Evolutionary conservation across 1,139 yeast species (phyloP), one percentile per base, ranked within the genome.

Genomic region (Yamadazyma conglobata): DNA sequence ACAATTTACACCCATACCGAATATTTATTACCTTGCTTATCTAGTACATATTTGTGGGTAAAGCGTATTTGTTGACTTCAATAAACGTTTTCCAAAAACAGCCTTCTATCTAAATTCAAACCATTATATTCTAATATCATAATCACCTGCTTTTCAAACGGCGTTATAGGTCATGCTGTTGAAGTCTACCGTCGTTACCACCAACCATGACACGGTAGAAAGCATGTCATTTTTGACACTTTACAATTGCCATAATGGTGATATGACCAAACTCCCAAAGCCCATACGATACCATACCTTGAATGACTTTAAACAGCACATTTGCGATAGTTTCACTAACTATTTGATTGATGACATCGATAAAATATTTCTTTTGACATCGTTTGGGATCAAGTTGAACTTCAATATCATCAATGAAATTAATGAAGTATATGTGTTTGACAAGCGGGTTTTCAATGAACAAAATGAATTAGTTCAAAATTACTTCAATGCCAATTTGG

Each of bases 321-420:
- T 48, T 25, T 40, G 35, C 43, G 69, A 52, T 57, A 68, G 41
- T 32, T 66, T 32, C 48, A 44, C 54, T 10, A 42, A 44, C 25
- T 42, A 46, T 25, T 30, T 44, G 9, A 44, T 76, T 43, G 56
- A 52, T 22, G 65, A 70, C 4, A 60, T 65, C 1, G 72, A 66
- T 15, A 71, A 77, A 42, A 50, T 79, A 25, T 75, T 81, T 42
- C 55, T 82, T n/a, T 54, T 82, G 25, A 70, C 84, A 1, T 75
- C 85, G 3, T 79, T 72, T 54, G 91, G 88, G 0, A 67, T 73
- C 27, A 77, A 73, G 44, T 59, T 80, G 42, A 77, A 73, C 50
- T 76, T 65, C 43, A 60, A 65, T 22, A 66, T 70, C 47, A 57
- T 73, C 29, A 61, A 64, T 40, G 73, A 66, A 30, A 44, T 61